Evolutionary conservation across 2,329 filamentous ascomycete species (phyloP), one percentile per base, ranked within the genome.

Genomic region (Sclerotinia borealis): DNA sequence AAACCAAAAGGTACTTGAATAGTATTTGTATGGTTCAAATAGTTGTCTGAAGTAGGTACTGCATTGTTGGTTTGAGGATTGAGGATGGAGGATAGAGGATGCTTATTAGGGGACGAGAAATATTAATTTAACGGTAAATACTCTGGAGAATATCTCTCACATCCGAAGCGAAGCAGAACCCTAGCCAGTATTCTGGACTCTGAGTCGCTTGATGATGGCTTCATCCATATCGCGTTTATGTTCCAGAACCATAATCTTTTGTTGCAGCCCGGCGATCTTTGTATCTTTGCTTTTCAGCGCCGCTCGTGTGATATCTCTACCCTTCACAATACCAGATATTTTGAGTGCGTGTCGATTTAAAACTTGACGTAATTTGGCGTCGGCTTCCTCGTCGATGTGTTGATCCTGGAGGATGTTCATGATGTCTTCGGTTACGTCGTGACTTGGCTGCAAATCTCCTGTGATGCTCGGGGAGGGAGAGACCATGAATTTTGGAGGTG

Each of bases 251-350:
- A 74, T 63, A 80, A 96, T 79, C 69, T 88, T 77, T 72, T 90
- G 78, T 78, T 87, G 82, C 76, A 96, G 76, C 75, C 90, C 79
- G 74, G 81, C 76, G 73, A 89, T 78, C 77, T 86, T 77, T 72
- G 84, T 76, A 78, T 93, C 87, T 67, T 86, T 87, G 5, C 80
- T 79, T 71, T 84, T 86, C 39, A 91, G 71, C 4, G 81, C 83
- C 10, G 83, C 74, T n/a, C 90, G 77, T 4, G 83, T 81, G 8
- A 88, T 82, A 65, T 93, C 89, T 2, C 89, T 79, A 0, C 88
- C 88, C 66, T 82, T 82, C 45, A 80, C 79, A 25, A 90, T 79
- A 0, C 89, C 90, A 69, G 82, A 83, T 0, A 81, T 79, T 59
- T 80, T 81, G 59, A 86, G 75, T 19, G 84, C 82, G 67, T 90